Base-by-base conservation (phyloP, 441 rosid genomes). In the Jatropha podagrica region DNA sequence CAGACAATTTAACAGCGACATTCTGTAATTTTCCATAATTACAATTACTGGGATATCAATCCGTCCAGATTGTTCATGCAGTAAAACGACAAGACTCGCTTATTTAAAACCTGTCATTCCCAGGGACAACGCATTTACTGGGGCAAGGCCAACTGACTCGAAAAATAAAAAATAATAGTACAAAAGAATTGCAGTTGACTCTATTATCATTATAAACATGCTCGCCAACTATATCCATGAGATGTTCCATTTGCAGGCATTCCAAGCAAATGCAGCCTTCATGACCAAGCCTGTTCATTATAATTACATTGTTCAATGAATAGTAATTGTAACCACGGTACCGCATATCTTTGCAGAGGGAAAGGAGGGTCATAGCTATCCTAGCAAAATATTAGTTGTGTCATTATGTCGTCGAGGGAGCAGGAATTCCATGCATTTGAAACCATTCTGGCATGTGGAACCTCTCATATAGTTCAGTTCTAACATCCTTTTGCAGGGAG, bases 381-480 rank as follows among this genome's bases (percentile, higher is more conserved):
- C 26, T 13, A 41, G 13, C 42, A 23, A 23, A 17, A 37, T 14
- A 9, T 60, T 68, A 44, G 18, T 41, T 58, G 20, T 56, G 20
- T 4, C 27, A 46, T 74, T 75, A 61, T 26, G 56, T 18, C 12
- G 56, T 46, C 37, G 38, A 32, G 18, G 81, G 27, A 1, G 81
- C 76, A 37, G 86, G 89, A 64, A 86, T 81, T 68, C 89, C 89
- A 13, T 82, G 86, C 84, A 74, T 83, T 80, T 81, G 85, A 86
- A 88, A 88, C 91, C 89, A 86, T 71, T 86, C 89, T 0, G 83
- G 86, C 88, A 88, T 85, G 83, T 48, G 85, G 76, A 86, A 86
- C 66, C 79, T 84, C 58, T 83, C 83, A 37, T 75, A 66, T 61
- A 88, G 83, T 55, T 76, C 71, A 1, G 81, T 85, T 75, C 89